Percentiles rank a stretch among this genome's conserved stretches.
phyloP scores from a whole-genome alignment of 2,329 filamentous ascomycete species.

The Pyrenophora graminea region DNA sequence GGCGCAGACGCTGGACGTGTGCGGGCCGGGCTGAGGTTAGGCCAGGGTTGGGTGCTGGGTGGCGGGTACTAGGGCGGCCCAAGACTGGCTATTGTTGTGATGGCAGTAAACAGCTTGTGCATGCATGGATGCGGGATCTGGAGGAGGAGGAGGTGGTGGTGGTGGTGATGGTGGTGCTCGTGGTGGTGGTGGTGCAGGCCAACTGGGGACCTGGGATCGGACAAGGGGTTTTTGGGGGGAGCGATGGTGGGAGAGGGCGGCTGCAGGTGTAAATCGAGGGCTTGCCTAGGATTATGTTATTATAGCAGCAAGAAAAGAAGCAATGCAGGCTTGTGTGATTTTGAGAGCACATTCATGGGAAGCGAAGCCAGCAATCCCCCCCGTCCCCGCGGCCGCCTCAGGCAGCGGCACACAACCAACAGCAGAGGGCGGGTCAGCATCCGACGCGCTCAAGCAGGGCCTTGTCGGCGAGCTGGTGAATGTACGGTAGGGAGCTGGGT shows the following conservation, averaged over 20 bases:
- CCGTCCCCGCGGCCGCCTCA: not conserved
- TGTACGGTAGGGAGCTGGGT: not conserved
- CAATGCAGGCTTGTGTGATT: conserved; percentile 4
- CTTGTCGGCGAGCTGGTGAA: conserved; percentile 9
- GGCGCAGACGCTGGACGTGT: conserved; percentile 10
- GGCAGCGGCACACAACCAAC: not conserved
- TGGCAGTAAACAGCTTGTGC: conserved; percentile 14
- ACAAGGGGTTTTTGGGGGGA: not conserved
- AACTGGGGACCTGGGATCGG: not conserved
- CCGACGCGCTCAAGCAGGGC: not conserved
- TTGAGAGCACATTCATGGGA: not conserved
- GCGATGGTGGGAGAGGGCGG: not conserved
- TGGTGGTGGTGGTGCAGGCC: not conserved
- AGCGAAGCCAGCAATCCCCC: not conserved
- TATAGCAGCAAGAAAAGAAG: conserved; percentile 12
- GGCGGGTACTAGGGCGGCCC: conserved; percentile 10
- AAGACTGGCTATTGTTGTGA: conserved; percentile 11
- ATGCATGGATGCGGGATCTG: not conserved
- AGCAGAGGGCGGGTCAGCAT: not conserved
- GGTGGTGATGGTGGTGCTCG: too few species aligned
- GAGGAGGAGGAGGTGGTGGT: too few species aligned
- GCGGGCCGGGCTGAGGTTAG: conserved; percentile 9
- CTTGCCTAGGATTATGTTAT: conserved; percentile 1
- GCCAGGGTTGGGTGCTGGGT: conserved; percentile 11
- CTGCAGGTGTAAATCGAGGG: conserved; percentile 2